Base-by-base conservation (phyloP, 2,329 filamentous ascomycete species). In the Bipolaris gigantea region DNA sequence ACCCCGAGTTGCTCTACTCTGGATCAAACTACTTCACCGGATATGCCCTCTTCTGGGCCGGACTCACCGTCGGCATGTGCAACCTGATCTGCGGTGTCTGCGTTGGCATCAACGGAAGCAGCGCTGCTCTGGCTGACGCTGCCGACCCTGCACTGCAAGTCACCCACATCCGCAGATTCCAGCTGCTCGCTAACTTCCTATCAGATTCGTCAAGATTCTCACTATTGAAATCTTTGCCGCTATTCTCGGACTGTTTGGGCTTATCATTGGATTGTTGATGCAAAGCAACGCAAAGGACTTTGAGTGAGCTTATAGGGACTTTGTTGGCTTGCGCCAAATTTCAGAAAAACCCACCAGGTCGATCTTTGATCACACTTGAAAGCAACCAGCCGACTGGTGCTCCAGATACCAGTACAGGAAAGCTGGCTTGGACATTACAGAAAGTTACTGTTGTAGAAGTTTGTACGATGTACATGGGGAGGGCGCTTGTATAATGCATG, bases 161-260 rank as follows among this genome's bases (percentile, higher is more conserved):
- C 19, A 2, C n/a, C 27, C 1, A 21, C 9, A 2, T 34, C 3
- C 2, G 8, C 34, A 5, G 4, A 9, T 1, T 36, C 6, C n/a
- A 7, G 25, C 8, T 38, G 18, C 11, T 23, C 34, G 32, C 60
- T 67, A 35, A 68, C 42, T 35, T 8, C 3, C 1, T 3, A 35
- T 16, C 59, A 96, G 92, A 50, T 99, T 99, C 77, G 93, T 99
- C 78, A 97, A 96, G 80, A 96, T 99, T 65, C 86, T 99, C 48
- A 93, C 99, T 65, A 95, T 99, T 70, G 95, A 99, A 78, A 99
- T 99, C 75, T 99, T 99, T 82, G 97, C 92, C 74, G 97, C 93
- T 36, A 93, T 99, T 44, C 83, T 99, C 10, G 94, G 95, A 60
- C 85, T 99, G 3, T 99, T 99, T 71, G 95, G 94, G 55, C 83